Base-by-base conservation (phyloP, 495 filamentous ascomycete genomes). In the Letharia lupina region DNA sequence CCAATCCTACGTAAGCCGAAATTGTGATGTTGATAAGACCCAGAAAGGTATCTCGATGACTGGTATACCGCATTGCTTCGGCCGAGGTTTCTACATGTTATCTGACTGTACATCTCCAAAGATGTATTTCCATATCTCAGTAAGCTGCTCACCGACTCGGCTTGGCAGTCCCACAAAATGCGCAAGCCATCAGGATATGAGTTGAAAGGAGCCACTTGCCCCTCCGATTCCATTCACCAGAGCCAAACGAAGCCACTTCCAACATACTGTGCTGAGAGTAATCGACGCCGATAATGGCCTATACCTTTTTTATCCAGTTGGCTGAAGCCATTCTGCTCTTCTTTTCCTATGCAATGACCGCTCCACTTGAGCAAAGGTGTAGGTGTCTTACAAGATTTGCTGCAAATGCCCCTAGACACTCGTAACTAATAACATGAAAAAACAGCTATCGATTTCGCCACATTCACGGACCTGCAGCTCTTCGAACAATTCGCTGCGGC, bases 401-500 rank as follows among this genome's bases (percentile, higher is more conserved):
- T 39, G 31, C 31, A 10, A 8, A 16, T 23, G 9, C 16, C 2
- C 7, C 2, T 23, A 18, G 9, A 40, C 18, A 15, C 16, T 4
- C 37, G 28, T 37, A 35, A 47, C 44, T 48, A 23, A 33, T 7
- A 37, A 23, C 66, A 58, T 15, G 2, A 57, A 37, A 18, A 4
- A 37, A 13, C 48, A 77, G 75, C 74, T 44, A 61, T 77, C 16
- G 54, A 80, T 0, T 20, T 71, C 0, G 66, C 67, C 2, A 73
- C 82, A 41, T 71, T 86, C n/a, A 59, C 72, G 33, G 77, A 82
- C 50, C 76, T 93, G 57, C 75, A 79, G 6, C 77, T 91, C 67
- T 89, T 82, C 72, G 82, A 86, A 20, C 84, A 93, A 71, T 93
- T 87, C 73, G 78, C 89, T 2, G 87, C 80, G 0, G 87, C 89